Percentiles rank a stretch among this genome's conserved stretches.
phyloP scores from a whole-genome alignment of 2,329 filamentous ascomycete species.

The Didymella sp. region DNA sequence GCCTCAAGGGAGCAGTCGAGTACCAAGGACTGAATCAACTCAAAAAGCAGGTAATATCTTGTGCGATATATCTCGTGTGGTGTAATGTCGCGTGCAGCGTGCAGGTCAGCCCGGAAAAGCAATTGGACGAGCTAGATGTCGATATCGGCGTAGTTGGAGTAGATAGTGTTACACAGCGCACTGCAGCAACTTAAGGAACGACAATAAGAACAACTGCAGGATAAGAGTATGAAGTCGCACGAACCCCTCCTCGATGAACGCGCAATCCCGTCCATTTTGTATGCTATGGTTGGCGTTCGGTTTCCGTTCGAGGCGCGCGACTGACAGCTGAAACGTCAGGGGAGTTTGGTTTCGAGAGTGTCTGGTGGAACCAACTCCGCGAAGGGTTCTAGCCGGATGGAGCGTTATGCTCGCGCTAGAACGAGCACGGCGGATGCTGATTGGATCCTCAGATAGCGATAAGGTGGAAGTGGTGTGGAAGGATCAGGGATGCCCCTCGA shows the following conservation, averaged over 20 bases:
- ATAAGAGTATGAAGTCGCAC: conserved; percentile 9
- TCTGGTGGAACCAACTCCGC: conserved; percentile 16
- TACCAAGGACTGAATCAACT: background rate
- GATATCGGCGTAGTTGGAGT: conserved; percentile 7
- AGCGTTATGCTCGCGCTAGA: conserved; percentile 9
- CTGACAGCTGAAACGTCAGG: conserved; percentile 18
- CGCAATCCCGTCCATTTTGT: conserved; percentile 14
- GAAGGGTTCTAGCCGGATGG: conserved; percentile 11
- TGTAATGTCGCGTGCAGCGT: conserved; percentile 19
- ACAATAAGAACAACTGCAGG: conserved; percentile 9
- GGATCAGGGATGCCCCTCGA: conserved; percentile 5
- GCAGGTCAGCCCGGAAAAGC: conserved; percentile 12
- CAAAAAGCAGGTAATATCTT: conserved; percentile 8
- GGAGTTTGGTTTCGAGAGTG: conserved; percentile 12
- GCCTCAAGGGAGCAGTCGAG: background rate
- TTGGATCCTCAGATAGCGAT: conserved; percentile 8
- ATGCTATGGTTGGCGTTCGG: conserved; percentile 17
- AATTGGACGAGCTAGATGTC: conserved; percentile 9
- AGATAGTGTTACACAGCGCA: conserved; percentile 12
- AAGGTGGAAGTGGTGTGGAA: conserved; percentile 3
- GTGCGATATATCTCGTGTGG: conserved; percentile 10
- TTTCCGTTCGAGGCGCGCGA: conserved; percentile 19
- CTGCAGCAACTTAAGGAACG: conserved; percentile 8
- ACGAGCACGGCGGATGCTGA: background rate
- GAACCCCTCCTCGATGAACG: conserved; percentile 11